Percentiles rank a stretch among this genome's conserved stretches.
These are phyloP conservation scores for Aspergillus ustus DNA, from an alignment of 2,329 filamentous ascomycete species.

Conservation along the genomic window DNA sequence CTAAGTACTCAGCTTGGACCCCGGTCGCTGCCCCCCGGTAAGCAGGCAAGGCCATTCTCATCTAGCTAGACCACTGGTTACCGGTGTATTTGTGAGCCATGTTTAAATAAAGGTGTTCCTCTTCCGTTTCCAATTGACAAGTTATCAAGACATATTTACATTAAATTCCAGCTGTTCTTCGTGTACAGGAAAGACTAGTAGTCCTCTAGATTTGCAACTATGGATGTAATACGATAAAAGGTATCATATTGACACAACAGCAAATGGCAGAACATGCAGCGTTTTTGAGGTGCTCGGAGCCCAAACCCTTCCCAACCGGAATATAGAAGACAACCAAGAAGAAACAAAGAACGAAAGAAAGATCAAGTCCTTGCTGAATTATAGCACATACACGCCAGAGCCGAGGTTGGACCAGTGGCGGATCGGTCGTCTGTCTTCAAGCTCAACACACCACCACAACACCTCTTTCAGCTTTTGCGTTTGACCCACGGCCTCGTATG, in stretches of 20 bases:
- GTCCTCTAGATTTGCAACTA: neutral
- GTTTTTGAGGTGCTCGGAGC: slow-evolving; percentile 1
- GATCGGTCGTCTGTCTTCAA: slow-evolving; percentile 83
- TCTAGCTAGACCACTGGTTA: slow-evolving; percentile 8
- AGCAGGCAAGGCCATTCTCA: slow-evolving; percentile 13
- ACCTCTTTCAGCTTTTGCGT: slow-evolving; percentile 87
- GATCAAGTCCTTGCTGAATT: slow-evolving; percentile 17
- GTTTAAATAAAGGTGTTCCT: slow-evolving; percentile 44
- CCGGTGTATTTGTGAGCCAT: slow-evolving; percentile 18
- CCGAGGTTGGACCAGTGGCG: slow-evolving; percentile 77
- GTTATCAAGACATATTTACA: slow-evolving; percentile 21
- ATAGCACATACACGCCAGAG: slow-evolving; percentile 69
- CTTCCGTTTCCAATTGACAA: slow-evolving; percentile 29
- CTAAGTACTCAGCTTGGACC: slow-evolving; percentile 42
- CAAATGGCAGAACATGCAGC: slow-evolving; percentile 17
- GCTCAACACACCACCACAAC: slow-evolving; percentile 95
- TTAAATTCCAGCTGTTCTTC: slow-evolving; percentile 4
- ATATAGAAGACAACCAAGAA: slow-evolving; percentile 12
- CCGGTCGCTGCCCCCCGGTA: slow-evolving; percentile 43
- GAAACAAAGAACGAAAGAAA: slow-evolving; percentile 7
- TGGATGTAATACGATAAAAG: slow-evolving; percentile 13
- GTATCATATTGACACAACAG: slow-evolving; percentile 31
- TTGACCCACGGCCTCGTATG: slow-evolving; percentile 86
- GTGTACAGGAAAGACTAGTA: slow-evolving; percentile 13
- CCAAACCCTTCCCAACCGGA: slow-evolving; percentile 6